A percentile compares a stretch with the other conserved stretches of the same genome.
Conservation (phyloP, 139 green algal species). For the Tetratostichococcus sp. region DNA sequence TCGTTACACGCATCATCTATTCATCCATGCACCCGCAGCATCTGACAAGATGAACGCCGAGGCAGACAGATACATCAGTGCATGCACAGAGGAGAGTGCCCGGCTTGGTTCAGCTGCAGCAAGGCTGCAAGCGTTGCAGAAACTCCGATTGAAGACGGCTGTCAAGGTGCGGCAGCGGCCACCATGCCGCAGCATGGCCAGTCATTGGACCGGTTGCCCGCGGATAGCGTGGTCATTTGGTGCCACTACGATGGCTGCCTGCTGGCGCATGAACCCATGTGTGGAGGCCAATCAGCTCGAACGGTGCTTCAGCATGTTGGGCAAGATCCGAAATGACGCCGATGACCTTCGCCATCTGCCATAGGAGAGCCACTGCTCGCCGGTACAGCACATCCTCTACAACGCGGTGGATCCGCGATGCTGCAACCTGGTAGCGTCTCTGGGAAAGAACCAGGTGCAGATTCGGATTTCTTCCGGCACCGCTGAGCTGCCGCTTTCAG, state of each 20-base stretch:
- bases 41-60: constrained; percentile 34
- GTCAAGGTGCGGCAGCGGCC: constrained; percentile 45
- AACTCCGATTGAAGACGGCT: constrained; percentile 54
- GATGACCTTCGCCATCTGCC: no score
- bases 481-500: no score
- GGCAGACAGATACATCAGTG: background rate
- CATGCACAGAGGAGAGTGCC: constrained; percentile 18
- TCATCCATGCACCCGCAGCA: background rate
- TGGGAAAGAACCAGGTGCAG: constrained; percentile 58
- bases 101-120: constrained; percentile 23
- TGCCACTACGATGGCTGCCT: no score
- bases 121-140: constrained; percentile 30
- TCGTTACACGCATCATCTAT: no score
- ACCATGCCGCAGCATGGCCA: no score
- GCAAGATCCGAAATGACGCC: no score
- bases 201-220: no score
- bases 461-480: no score
- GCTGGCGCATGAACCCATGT: no score
- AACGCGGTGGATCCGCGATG: constrained; percentile 24
- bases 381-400: constrained; percentile 35
- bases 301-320: no score
- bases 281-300: no score
- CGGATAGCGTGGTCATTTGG: no score
- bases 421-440: constrained; percentile 52
- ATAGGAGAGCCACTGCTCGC: constrained; percentile 53